A percentile compares a stretch with the other conserved stretches of the same genome.
phyloP scores from a whole-genome alignment of 129 eudicot genomes.

The Heracleum sosnowskyi region DNA sequence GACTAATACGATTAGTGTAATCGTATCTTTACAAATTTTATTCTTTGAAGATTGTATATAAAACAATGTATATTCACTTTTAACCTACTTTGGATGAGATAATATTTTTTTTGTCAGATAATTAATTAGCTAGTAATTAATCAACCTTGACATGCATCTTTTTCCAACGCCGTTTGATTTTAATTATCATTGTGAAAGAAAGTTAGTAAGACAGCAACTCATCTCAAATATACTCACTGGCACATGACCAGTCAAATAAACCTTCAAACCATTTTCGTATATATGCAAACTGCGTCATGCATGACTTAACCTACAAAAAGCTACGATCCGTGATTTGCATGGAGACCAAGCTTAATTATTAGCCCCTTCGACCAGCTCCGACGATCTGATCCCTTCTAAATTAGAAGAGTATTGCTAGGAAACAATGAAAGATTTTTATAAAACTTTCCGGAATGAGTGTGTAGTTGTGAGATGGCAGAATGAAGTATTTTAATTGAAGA shows the following conservation, averaged over 20 bases:
- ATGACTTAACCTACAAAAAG: slow-evolving; percentile 14
- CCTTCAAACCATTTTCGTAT: background rate
- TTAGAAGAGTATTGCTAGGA: too few relatives aligned
- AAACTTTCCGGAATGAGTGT: too few relatives aligned
- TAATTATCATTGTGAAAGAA: background rate
- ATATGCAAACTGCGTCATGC: slow-evolving; percentile 14
- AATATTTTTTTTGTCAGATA: background rate
- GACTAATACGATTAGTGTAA: background rate
- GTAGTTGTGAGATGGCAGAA: too few relatives aligned
- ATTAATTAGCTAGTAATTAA: background rate
- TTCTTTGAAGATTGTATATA: background rate
- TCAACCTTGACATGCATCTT: background rate
- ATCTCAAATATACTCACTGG: background rate
- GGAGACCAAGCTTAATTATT: background rate
- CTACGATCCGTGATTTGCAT: background rate
- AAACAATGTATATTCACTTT: slow-evolving; percentile 9
- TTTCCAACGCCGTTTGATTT: background rate
- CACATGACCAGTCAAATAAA: slow-evolving; percentile 4
- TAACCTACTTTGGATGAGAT: background rate
- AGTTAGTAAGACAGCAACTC: background rate
- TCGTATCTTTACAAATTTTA: background rate
- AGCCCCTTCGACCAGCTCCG: background rate
- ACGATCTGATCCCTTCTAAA: background rate
- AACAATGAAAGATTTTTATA: too few relatives aligned
- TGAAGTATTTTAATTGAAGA: too few relatives aligned